Evolutionary conservation across 2,329 filamentous ascomycete species (phyloP).

Genomic region (Verticillium zaregamsianum): DNA sequence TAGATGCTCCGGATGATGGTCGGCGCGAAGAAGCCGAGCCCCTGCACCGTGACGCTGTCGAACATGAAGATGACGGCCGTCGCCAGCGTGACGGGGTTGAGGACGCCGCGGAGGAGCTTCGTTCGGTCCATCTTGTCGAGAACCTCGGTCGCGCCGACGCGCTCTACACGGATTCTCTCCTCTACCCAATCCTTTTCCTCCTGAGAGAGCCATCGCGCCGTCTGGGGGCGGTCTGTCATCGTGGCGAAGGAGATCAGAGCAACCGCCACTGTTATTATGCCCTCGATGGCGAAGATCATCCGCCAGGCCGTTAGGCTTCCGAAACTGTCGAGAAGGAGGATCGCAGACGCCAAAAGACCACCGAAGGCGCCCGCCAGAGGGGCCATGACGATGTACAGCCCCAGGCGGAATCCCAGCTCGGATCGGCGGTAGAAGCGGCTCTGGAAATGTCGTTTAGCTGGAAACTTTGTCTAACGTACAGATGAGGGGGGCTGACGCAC

Average conservation of each 20-base stretch:
- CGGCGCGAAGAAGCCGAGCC: slow-evolving; percentile 66
- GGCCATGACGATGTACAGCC: slow-evolving; percentile 37
- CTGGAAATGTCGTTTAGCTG: too few relatives aligned
- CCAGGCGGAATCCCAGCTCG: slow-evolving; percentile 42
- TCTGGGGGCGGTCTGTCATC: slow-evolving; percentile 64
- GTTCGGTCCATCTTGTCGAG: slow-evolving; percentile 58
- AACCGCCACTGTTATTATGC: slow-evolving; percentile 31
- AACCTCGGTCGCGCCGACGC: slow-evolving; percentile 57
- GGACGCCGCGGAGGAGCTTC: slow-evolving; percentile 59
- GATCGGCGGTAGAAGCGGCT: slow-evolving; percentile 45
- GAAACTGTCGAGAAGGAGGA: slow-evolving; percentile 51
- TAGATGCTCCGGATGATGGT: slow-evolving; percentile 70
- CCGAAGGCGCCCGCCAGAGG: slow-evolving; percentile 37
- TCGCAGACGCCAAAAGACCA: slow-evolving; percentile 43
- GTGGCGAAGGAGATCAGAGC: slow-evolving; percentile 59
- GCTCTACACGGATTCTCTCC: slow-evolving; percentile 63
- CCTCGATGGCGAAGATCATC: slow-evolving; percentile 69
- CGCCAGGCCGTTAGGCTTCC: slow-evolving; percentile 56
- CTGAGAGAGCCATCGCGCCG: slow-evolving; percentile 67
- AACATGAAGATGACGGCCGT: slow-evolving; percentile 58
- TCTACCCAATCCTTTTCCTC: too few relatives aligned
- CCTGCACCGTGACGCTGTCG: slow-evolving; percentile 68
- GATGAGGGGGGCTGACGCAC: too few relatives aligned
- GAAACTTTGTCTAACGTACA: too few relatives aligned
- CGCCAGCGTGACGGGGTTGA: slow-evolving; percentile 49